A percentile compares a stretch with the other conserved stretches of the same genome.
phyloP scores from a whole-genome alignment of 495 filamentous ascomycete species.

The Penicillium dipodomyicola region DNA sequence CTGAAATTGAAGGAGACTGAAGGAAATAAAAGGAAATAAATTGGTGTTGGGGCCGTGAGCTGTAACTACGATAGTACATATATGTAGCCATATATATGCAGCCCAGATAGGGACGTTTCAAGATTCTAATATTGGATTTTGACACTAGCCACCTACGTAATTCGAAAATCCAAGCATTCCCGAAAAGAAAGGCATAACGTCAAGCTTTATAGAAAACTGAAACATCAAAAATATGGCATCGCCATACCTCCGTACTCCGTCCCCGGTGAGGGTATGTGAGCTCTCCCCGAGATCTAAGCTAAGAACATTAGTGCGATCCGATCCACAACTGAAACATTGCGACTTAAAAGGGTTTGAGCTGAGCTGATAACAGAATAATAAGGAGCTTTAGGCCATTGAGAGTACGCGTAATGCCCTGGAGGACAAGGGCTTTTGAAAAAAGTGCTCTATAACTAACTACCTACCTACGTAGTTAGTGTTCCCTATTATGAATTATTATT shows the following conservation, averaged over 20 bases:
- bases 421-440: not conserved
- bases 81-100: not conserved
- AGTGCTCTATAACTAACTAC: not conserved
- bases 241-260: not conserved
- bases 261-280: not conserved
- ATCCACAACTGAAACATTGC: conserved; percentile 34
- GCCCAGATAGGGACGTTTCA: not conserved
- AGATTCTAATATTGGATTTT: not conserved
- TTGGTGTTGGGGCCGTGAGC: not conserved
- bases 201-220: not conserved
- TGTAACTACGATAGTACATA: not conserved
- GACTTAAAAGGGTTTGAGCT: conserved; percentile 11
- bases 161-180: too few species aligned
- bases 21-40: too few species aligned
- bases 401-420: conserved; percentile 24
- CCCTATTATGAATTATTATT: not conserved
- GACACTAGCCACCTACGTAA: too few species aligned
- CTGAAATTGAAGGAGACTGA: too few species aligned
- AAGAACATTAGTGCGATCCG: conserved; percentile 27
- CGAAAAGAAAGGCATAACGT: not conserved
- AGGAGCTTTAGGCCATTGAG: not conserved
- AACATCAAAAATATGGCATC: not conserved
- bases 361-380: not conserved
- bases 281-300: conserved; percentile 15
- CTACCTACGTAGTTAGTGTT: not conserved